Conservation (phyloP, 106 monocot species). For the Allium cepa region DNA sequence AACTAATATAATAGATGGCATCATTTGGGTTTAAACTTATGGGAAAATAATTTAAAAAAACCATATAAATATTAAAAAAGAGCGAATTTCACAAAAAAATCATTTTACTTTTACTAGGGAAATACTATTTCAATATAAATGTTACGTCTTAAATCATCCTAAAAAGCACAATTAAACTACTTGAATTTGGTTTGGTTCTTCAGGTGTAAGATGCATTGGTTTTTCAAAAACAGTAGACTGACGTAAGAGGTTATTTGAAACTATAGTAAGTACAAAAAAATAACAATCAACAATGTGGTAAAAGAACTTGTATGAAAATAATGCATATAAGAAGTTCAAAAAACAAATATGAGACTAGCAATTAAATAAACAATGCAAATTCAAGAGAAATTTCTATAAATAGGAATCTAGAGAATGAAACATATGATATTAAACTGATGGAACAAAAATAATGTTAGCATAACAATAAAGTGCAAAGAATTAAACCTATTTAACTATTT, state of each 20-base stretch:
- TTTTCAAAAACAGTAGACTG: constrained; percentile 98
- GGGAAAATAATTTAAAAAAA: too few species aligned
- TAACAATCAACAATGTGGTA: not conserved
- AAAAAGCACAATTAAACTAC: constrained; percentile 16
- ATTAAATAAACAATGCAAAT: not conserved
- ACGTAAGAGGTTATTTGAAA: not conserved
- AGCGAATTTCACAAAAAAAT: too few species aligned
- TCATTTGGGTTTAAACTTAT: too few species aligned
- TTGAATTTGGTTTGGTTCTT: constrained; percentile 95
- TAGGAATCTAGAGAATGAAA: not conserved
- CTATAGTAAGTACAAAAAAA: not conserved
- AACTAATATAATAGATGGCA: too few species aligned
- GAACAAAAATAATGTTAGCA: too few species aligned
- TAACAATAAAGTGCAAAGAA: too few species aligned
- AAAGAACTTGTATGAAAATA: not conserved
- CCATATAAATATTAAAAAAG: too few species aligned
- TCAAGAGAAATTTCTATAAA: not conserved
- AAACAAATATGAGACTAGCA: not conserved
- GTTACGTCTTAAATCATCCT: too few species aligned
- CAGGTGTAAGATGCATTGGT: constrained; percentile 96
- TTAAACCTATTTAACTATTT: too few species aligned
- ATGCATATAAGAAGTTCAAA: not conserved
- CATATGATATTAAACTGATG: too few species aligned
- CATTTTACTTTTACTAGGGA: too few species aligned
- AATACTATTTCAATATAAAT: too few species aligned